Base-by-base conservation (phyloP, 2,329 filamentous ascomycete species). In the Verticillium dahliae region DNA sequence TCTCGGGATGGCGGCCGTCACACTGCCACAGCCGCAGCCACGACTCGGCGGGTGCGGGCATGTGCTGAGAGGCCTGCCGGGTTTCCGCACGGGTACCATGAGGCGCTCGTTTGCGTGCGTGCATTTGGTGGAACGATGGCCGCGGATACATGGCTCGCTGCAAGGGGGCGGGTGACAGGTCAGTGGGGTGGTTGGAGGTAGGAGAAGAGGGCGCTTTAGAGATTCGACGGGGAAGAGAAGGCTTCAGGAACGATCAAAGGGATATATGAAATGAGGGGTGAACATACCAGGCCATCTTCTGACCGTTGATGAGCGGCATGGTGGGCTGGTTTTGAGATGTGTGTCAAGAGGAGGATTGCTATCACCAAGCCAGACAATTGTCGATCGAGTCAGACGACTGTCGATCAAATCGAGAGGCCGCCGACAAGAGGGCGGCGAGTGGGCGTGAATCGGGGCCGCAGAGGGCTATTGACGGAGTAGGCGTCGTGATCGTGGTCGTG, bases 91-190 rank as follows among this genome's bases (percentile, higher is more conserved):
- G 27, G 86, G 85, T 3, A 90, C 79, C 80, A 91, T 85, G 38
- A 90, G 76, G 62, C 88, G 84, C 67, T 90, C 87, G 65, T 81
- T 80, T 63, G 80, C 81, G 71, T 91, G 89, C 57, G 83, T 87
- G 73, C 89, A 91, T 78, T 89, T 90, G 59, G 88, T 90, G 35
- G 89, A 91, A 68, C 89, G 86, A 73, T 91, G 89, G 61, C 89
- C 89, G 69, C 88, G 86, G 67, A 91, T 91, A 72, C 89, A 91
- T 70, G 88, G 88, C 79, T 85, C 85, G 74, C 88, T 91, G 67
- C 39, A 50, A 37, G 18, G 45, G 45, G 9, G 18, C n/a, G 45
- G 39, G 6, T 9, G 45, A 50, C 18, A 13, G n/a, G 45, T 50
- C 18, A 50, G 45, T 50, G 45, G 39, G 39, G 39, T 41, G 14